phyloP scores from a whole-genome alignment of 2,329 filamentous ascomycete species.

The Beauveria sp. region DNA sequence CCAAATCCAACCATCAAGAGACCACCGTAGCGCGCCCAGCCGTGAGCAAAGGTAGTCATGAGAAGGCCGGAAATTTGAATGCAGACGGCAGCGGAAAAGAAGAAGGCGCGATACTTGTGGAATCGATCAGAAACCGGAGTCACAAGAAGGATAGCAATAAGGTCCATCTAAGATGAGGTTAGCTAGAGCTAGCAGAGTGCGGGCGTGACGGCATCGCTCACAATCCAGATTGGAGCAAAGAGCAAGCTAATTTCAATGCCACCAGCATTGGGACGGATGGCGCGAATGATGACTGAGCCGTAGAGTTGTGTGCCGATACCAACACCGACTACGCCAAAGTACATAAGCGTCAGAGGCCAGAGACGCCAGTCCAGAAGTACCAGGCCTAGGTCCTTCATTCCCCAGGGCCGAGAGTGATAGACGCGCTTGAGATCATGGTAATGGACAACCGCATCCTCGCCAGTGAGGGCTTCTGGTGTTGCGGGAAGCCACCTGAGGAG shows the following conservation, averaged over 20 bases:
- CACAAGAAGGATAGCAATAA: constrained; percentile 76
- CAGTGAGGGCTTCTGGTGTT: constrained; percentile 62
- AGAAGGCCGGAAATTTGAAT: constrained; percentile 79
- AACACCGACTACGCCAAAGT: constrained; percentile 89
- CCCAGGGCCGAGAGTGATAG: constrained; percentile 71
- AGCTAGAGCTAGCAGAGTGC: neutral
- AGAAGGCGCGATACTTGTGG: constrained; percentile 68
- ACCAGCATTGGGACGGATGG: constrained; percentile 66
- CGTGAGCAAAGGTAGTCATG: constrained; percentile 67
- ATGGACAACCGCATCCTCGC: constrained; percentile 72
- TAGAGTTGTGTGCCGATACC: constrained; percentile 87
- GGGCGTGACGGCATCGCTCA: constrained; percentile 33
- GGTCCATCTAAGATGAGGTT: constrained; percentile 56
- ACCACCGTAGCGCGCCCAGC: constrained; percentile 81
- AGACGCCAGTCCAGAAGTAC: constrained; percentile 81
- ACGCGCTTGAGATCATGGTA: constrained; percentile 76
- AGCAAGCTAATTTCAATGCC: constrained; percentile 71
- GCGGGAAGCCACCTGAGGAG: constrained; percentile 59
- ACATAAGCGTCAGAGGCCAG: constrained; percentile 84
- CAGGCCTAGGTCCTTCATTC: constrained; percentile 55
- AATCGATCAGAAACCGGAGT: constrained; percentile 85
- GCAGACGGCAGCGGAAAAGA: constrained; percentile 69
- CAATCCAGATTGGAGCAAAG: constrained; percentile 88
- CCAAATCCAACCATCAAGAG: constrained; percentile 88
- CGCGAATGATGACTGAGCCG: constrained; percentile 75